A percentile compares a stretch with the other conserved stretches of the same genome.
Evolutionary conservation across 2,329 filamentous ascomycete species (phyloP).

Genomic region (Ceratocystis alfenasii): DNA sequence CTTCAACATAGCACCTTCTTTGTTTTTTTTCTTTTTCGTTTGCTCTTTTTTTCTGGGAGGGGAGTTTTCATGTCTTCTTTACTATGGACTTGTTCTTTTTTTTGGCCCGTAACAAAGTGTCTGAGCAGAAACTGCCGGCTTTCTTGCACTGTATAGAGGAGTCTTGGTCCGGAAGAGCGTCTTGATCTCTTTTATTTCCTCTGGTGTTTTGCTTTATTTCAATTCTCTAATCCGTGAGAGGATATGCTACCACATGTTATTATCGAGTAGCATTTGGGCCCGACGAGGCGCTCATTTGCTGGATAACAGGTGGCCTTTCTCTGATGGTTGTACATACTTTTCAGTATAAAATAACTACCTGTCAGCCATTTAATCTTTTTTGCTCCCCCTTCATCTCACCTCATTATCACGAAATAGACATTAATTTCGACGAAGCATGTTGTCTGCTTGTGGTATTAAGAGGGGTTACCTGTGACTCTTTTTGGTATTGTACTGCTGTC

Average conservation of each 20-base stretch:
- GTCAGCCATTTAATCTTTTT: background rate
- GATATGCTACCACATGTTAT: no score
- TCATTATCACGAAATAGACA: background rate
- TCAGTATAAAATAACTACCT: background rate
- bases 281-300: background rate
- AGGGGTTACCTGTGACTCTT: background rate
- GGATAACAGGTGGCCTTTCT: background rate
- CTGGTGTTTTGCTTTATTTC: slow-evolving; percentile 18
- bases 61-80: slow-evolving; percentile 12
- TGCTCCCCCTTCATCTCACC: background rate
- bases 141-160: slow-evolving; percentile 9
- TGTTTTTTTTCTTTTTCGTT: slow-evolving; percentile 14
- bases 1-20: slow-evolving; percentile 3
- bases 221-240: background rate
- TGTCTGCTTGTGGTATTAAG: background rate
- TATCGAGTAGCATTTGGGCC: background rate
- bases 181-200: slow-evolving; percentile 24
- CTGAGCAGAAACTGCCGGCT: slow-evolving; percentile 21
- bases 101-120: slow-evolving; percentile 17
- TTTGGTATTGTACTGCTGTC: background rate
- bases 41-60: background rate
- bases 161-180: slow-evolving; percentile 10
- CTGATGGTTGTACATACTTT: slow-evolving; percentile 7
- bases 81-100: slow-evolving; percentile 17
- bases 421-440: background rate